These are phyloP conservation scores for Zygosaccharomyces bisporus DNA, from an alignment of 805 yeast genomes.

Conservation along the genomic window DNA sequence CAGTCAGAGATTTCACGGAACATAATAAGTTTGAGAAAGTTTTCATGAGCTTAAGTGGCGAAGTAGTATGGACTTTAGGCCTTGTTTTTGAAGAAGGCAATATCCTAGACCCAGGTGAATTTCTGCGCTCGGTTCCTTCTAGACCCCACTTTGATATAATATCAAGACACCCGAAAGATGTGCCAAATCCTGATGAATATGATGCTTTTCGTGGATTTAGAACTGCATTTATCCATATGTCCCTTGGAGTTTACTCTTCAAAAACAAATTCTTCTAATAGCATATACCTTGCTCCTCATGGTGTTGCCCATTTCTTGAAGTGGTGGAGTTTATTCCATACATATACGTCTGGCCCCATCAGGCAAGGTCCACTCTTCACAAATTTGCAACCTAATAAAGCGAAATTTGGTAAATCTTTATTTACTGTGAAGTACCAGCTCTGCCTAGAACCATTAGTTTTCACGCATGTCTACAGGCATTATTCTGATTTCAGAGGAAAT, in stretches of 20 bases:
- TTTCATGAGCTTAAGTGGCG: conserved; percentile 59
- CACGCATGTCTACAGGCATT: conserved; percentile 65
- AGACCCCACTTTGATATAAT: conserved; percentile 61
- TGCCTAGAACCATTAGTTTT: conserved; percentile 62
- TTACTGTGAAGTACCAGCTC: conserved; percentile 71
- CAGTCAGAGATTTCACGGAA: conserved; percentile 44
- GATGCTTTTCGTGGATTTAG: conserved; percentile 62
- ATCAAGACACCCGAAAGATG: conserved; percentile 53
- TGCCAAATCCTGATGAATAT: conserved; percentile 41
- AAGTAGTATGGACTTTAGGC: conserved; percentile 76
- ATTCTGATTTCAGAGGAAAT: conserved; percentile 44
- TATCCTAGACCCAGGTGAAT: conserved; percentile 34
- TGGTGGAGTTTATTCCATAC: conserved; percentile 85
- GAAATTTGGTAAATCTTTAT: conserved; percentile 65
- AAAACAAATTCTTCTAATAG: conserved; percentile 52
- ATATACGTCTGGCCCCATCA: conserved; percentile 71
- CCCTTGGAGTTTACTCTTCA: conserved; percentile 38
- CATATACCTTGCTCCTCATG: conserved; percentile 68
- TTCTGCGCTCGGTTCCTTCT: conserved; percentile 46
- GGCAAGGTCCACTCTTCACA: conserved; percentile 66
- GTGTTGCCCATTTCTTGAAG: conserved; percentile 58
- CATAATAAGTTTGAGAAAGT: conserved; percentile 41
- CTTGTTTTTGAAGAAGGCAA: conserved; percentile 64
- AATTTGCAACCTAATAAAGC: conserved; percentile 42
- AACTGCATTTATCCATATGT: conserved; percentile 59